Base-by-base conservation (phyloP, 495 filamentous ascomycete genomes). In the Astrocystis sublimbata region DNA sequence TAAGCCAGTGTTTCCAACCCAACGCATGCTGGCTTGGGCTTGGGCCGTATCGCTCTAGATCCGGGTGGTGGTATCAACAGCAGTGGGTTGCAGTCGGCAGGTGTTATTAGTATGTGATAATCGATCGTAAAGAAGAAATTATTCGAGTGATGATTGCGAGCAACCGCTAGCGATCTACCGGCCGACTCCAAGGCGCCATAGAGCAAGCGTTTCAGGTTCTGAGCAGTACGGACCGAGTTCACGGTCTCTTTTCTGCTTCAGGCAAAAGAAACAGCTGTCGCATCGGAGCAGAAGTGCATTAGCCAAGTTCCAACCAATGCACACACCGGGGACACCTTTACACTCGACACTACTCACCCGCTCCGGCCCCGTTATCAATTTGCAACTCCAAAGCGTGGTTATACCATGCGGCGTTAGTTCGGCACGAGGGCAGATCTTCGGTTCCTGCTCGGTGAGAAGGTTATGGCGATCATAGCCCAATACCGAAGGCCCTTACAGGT, bases 391-490 rank as follows among this genome's bases (percentile, higher is more conserved):
- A 52, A 35, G 17, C n/a, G 49, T 35, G 19, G 51, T 40, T 19
- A 19, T 26, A 12, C 33, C 51, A 19, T 38, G 33, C 33, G 49
- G 30, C 12, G 17, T 23, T 15, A 24, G 33, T 24, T 24, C 40
- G 51, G 12, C 51, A 54, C 17, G 9, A 52, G 6, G 33, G 28
- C 30, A 38, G 51, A 54, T 54, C 33, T 54, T 38, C 21, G n/a
- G n/a, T n/a, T n/a, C n/a, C n/a, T n/a, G n/a, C n/a, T n/a, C n/a
- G 13, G 31, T 28, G 33, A n/a, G 49, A 54, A n/a, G 12, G 6
- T 23, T 13, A 31, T 40, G 51, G 26, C 19, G 51, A 54, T 54
- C 51, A 54, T 54, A 19, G 26, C 51, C 40, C 19, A 7, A 54
- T 33, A 40, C n/a, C 49, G 51, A 54, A 54, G 31, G 51, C 33